phyloP scores from a whole-genome alignment of 2,329 filamentous ascomycete genomes.

The Herpomyces periplanetae region DNA sequence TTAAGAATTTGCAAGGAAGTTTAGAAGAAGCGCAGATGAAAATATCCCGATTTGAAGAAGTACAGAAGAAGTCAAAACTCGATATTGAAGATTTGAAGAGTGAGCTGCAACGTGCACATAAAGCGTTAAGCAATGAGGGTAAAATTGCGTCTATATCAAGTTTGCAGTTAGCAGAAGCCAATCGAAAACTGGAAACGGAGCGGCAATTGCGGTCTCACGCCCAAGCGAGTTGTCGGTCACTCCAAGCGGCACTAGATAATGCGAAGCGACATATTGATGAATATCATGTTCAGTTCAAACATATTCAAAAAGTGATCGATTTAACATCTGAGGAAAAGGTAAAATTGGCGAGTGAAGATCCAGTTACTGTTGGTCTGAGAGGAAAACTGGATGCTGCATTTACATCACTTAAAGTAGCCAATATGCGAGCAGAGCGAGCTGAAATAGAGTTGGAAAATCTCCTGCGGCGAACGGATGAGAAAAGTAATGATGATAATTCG shows the following conservation, averaged over 20 bases:
- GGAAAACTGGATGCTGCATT: constrained; percentile 61
- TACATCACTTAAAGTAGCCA: constrained; percentile 44
- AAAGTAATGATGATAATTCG: constrained; percentile 20
- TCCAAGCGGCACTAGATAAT: constrained; percentile 38
- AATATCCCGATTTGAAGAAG: constrained; percentile 55
- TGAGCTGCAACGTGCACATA: constrained; percentile 57
- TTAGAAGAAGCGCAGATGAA: constrained; percentile 48
- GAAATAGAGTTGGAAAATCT: constrained; percentile 46
- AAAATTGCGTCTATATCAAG: constrained; percentile 43
- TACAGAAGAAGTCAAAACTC: constrained; percentile 61
- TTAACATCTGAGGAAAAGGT: constrained; percentile 24
- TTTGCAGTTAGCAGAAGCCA: constrained; percentile 51
- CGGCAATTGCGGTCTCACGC: constrained; percentile 47
- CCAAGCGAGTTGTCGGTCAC: constrained; percentile 40
- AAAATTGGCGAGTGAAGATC: constrained; percentile 24
- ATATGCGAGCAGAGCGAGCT: constrained; percentile 37
- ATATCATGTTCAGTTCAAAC: constrained; percentile 35
- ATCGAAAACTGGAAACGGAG: constrained; percentile 62
- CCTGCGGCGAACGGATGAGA: constrained; percentile 29
- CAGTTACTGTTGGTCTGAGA: constrained; percentile 29
- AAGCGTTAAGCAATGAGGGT: constrained; percentile 56
- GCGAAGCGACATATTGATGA: constrained; percentile 44
- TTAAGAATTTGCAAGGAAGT: constrained; percentile 37
- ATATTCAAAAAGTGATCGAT: constrained; percentile 54
- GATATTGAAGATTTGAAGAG: constrained; percentile 71